Conservation (phyloP, 768 basidiomycete species). For the Cystobasidium tubakii region DNA sequence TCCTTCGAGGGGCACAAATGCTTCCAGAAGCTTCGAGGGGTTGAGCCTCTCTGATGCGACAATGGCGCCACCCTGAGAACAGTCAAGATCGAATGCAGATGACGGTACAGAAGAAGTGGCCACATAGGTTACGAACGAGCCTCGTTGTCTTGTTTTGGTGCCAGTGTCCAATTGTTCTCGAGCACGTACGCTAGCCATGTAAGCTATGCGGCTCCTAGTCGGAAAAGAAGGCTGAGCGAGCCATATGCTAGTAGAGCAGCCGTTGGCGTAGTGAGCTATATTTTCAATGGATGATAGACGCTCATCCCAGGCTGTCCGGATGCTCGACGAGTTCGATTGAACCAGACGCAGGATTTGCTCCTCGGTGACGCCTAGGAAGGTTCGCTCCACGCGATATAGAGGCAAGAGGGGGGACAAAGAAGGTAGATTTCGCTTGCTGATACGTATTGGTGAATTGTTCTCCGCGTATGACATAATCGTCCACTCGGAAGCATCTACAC, state of each 20-base stretch:
- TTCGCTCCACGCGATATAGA: constrained; percentile 78
- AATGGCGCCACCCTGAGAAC: background rate
- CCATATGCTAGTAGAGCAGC: constrained; percentile 57
- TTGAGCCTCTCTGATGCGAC: constrained; percentile 63
- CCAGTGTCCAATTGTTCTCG: constrained; percentile 49
- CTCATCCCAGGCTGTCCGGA: constrained; percentile 79
- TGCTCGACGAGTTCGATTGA: constrained; percentile 57
- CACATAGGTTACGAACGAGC: constrained; percentile 66
- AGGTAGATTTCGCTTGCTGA: constrained; percentile 68
- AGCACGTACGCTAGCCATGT: constrained; percentile 68
- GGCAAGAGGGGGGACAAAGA: constrained; percentile 74
- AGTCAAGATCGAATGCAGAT: background rate
- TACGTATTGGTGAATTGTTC: constrained; percentile 53
- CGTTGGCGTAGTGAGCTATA: constrained; percentile 58
- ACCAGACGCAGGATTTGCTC: constrained; percentile 79
- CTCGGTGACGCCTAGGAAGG: constrained; percentile 86
- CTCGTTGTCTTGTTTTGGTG: constrained; percentile 46
- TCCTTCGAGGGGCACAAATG: constrained; percentile 77
- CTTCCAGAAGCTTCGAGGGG: constrained; percentile 64
- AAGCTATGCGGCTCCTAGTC: constrained; percentile 82
- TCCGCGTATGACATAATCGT: constrained; percentile 44
- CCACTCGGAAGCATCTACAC: constrained; percentile 44
- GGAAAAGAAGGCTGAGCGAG: constrained; percentile 76
- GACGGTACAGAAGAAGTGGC: constrained; percentile 63
- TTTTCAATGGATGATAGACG: constrained; percentile 74